Evolutionary conservation across 768 basidiomycete genomes (phyloP).

Genomic region (Panus rudis): DNA sequence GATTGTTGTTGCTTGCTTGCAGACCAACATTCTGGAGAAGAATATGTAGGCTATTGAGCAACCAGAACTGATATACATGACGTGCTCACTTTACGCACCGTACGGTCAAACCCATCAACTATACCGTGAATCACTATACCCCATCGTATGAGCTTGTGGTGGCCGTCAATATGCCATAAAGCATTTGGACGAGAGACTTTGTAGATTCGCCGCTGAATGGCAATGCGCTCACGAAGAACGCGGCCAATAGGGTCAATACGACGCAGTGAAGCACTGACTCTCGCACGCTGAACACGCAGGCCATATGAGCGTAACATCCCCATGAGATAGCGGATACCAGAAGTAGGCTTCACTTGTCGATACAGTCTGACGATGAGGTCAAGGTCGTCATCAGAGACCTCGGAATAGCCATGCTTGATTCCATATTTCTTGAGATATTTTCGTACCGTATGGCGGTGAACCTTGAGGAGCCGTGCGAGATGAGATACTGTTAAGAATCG

Average conservation of each 20-base stretch:
- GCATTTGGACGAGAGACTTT: slow-evolving; percentile 29
- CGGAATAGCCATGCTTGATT: neutral
- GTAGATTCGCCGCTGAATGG: slow-evolving; percentile 25
- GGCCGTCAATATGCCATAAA: slow-evolving; percentile 33
- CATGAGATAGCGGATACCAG: slow-evolving; percentile 15
- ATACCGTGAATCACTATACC: slow-evolving; percentile 15
- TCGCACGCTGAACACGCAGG: slow-evolving; percentile 14
- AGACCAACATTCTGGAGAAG: slow-evolving; percentile 31
- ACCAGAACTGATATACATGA: slow-evolving; percentile 8
- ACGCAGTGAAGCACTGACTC: slow-evolving; percentile 16
- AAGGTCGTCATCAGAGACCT: slow-evolving; percentile 19
- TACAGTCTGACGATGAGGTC: slow-evolving; percentile 14
- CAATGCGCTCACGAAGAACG: slow-evolving; percentile 16
- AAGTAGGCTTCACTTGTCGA: slow-evolving; percentile 19
- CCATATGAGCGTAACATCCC: slow-evolving; percentile 18
- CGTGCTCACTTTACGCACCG: no score
- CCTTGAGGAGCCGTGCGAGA: neutral
- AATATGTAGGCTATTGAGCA: slow-evolving; percentile 8
- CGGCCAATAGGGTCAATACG: slow-evolving; percentile 18
- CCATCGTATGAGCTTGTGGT: slow-evolving; percentile 24
- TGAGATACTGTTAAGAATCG: neutral
- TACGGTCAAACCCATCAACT: slow-evolving; percentile 32
- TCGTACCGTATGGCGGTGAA: slow-evolving; percentile 1
- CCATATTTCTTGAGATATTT: neutral
- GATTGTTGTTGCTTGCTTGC: slow-evolving; percentile 37